Evolutionary conservation across 768 basidiomycete genomes (phyloP), one percentile per base, ranked within the genome.

Genomic region (Butyriboletus loyo): DNA sequence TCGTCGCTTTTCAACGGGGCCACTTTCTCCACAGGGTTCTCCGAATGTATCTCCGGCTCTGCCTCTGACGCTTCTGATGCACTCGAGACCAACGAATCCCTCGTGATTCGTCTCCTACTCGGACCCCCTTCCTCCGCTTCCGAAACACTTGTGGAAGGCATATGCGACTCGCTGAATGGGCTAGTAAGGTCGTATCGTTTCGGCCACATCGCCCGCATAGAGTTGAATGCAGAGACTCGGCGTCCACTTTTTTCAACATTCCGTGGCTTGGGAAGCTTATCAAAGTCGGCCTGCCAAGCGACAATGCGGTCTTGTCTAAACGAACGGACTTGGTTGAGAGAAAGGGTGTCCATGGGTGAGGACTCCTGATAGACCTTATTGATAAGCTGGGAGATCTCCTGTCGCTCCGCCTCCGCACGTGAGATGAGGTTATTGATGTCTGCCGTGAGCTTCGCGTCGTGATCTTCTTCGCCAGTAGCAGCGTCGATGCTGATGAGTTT

Each of bases 231-330:
- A 21, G 88, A 86, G 5, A 76, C 64, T 55, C 81, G 75, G 49
- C 82, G 82, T 34, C 73, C 72, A 48, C 66, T 74, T 58, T 77
- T 80, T 50, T 84, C 85, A 21, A 53, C 61, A 65, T 78, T 75
- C 56, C 82, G 86, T 50, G 79, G 85, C 63, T 87, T 90, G 7
- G 87, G 87, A 27, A 98, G 77, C 46, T 84, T 82, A 60, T 92
- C 89, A 59, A 96, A 93, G 65, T 98, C 93, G 55, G 82, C 82
- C 68, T 99, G 94, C 91, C 95, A 98, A n/a, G 89, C 90, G 15
- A 96, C 92, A 42, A 96, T 92, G 66, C 87, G 88, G 61, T 96
- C 92, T 72, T 98, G 96, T 41, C 94, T 79, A 54, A 85, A 85
- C 1, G 89, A 84, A 43, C 94, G 85, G 6, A 94, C 88, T 59